A percentile compares a stretch with the other conserved stretches of the same genome.
phyloP scores from a whole-genome alignment of 2,329 filamentous ascomycete species.

The Aspergillus transmontanensis region DNA sequence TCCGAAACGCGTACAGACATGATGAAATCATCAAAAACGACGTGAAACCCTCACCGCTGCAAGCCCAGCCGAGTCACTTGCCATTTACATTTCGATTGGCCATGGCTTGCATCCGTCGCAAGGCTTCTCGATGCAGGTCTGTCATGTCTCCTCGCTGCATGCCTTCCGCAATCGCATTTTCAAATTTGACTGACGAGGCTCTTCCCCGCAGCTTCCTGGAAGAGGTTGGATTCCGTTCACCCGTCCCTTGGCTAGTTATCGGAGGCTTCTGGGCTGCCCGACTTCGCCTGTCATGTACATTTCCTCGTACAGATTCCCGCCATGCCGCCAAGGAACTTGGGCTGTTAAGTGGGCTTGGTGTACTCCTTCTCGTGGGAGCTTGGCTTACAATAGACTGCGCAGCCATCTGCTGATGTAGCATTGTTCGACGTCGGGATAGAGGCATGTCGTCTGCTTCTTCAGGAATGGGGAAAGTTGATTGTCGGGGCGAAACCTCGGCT shows the following conservation, averaged over 20 bases:
- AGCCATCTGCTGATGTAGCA: constrained; percentile 60
- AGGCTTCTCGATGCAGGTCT: constrained; percentile 74
- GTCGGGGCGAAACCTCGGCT: constrained; percentile 17
- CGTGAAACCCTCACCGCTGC: neutral
- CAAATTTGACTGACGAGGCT: constrained; percentile 59
- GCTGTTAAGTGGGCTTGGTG: constrained; percentile 21
- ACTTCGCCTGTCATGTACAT: constrained; percentile 51
- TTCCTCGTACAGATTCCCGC: constrained; percentile 65
- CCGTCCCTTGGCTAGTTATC: neutral
- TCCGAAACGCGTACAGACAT: constrained; percentile 1
- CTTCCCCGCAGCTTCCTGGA: constrained; percentile 62
- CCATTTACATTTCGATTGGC: constrained; percentile 46
- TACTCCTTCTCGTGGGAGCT: constrained; percentile 7
- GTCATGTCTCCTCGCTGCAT: constrained; percentile 77
- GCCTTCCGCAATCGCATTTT: constrained; percentile 68
- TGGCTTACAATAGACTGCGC: constrained; percentile 41
- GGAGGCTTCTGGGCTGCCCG: constrained; percentile 33
- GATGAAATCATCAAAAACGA: neutral
- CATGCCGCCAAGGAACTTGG: constrained; percentile 67
- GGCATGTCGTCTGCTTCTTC: constrained; percentile 68
- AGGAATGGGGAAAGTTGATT: constrained; percentile 24
- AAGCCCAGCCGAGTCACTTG: constrained; percentile 5
- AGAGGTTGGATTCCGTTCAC: constrained; percentile 45
- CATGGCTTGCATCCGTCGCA: constrained; percentile 75
- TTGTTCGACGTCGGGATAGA: constrained; percentile 65